Evolutionary conservation across 202 grass and related monocot genomes (phyloP).

Genomic region (Schoenoplectus tabernaemontani): DNA sequence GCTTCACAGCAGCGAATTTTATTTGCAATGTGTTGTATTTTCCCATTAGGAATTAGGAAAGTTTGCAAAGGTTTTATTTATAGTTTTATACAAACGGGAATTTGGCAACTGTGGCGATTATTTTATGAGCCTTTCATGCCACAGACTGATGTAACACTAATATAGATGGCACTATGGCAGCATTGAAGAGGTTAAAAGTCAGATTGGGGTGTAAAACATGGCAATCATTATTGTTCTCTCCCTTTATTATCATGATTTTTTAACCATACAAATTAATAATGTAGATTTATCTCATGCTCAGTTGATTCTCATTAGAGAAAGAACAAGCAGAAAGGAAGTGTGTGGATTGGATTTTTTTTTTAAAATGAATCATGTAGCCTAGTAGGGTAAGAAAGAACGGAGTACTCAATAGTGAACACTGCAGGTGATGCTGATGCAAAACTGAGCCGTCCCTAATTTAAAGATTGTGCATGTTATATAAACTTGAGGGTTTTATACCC

Average conservation of each 20-base stretch:
- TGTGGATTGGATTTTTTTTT: no score
- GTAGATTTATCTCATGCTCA: neutral
- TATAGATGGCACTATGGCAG: neutral
- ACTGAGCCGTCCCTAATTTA: no score
- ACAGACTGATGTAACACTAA: conserved; percentile 1
- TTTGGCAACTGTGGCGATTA: neutral
- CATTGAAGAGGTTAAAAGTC: neutral
- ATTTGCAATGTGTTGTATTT: neutral
- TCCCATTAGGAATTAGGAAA: neutral
- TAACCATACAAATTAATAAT: neutral
- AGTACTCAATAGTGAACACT: no score
- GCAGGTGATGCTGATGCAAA: no score
- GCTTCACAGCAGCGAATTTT: neutral
- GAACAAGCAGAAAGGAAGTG: neutral
- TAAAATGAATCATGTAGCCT: no score
- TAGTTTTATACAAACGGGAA: neutral
- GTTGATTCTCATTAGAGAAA: neutral
- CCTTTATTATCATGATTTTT: neutral
- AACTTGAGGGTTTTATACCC: no score
- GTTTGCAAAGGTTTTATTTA: no score
- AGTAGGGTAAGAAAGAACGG: no score
- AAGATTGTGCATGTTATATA: no score
- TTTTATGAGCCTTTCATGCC: neutral
- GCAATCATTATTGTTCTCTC: neutral
- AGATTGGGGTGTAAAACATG: neutral